Base-by-base conservation (phyloP, 352 stramenopile genomes). In the Phytophthora chlamydospora region DNA sequence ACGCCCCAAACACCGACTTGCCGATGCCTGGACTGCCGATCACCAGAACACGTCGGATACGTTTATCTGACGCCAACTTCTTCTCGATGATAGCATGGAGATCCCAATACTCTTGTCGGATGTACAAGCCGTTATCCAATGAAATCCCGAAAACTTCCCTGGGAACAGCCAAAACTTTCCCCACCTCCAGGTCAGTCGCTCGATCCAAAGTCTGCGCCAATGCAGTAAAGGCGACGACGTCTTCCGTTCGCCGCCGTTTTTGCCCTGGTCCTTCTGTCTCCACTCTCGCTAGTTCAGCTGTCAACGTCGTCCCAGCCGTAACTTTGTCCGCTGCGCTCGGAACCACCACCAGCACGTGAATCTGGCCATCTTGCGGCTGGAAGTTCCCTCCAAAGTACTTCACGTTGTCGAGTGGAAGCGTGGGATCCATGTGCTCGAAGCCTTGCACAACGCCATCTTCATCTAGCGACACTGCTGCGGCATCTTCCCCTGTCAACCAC, bases 401-500 rank as follows among this genome's bases (percentile, higher is more conserved):
- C 6, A 42, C 48, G 48, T 72, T 35, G 31, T 69, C 62, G 32
- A 76, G 46, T 2, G 17, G 40, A 48, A 39, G 13, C 14, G 44
- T 42, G 16, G 56, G 42, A 44, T 62, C 17, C 33, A 66, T 51
- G 48, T 38, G 32, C 58, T 58, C 62, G 38, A 64, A 63, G 48
- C 14, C 14, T 29, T 68, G 44, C 1, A 17, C 39, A 36, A 46
- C 2, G 38, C 29, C 17, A 57, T 50, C 31, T n/a, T 7, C 36
- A 41, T 54, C 56, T 27, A 60, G 24, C 44, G 43, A 27, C 24
- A 41, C 19, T 46, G 47, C 35, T 47, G n/a, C 19, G 2, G 17
- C 16, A 44, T 55, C 43, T 34, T 21, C 7, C 29, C 58, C n/a
- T 61, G 39, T 65, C 52, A 75, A 41, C 68, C 59, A 75, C 31